phyloP scores from a whole-genome alignment of 2,329 filamentous ascomycete genomes.

The Fusarium cyanostomum region DNA sequence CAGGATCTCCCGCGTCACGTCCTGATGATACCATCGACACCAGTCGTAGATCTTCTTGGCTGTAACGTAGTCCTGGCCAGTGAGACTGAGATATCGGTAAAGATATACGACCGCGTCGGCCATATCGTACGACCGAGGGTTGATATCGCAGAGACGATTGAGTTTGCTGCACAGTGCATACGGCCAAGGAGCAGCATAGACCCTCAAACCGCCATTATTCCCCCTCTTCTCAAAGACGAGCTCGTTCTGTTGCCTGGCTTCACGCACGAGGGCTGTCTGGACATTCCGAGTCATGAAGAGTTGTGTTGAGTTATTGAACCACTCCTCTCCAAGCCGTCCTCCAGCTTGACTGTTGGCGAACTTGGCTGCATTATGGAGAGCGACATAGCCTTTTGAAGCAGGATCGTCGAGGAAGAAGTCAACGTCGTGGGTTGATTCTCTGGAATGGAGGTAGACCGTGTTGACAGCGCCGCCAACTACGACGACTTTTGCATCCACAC shows the following conservation, averaged over 20 bases:
- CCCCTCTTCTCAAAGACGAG: slow-evolving; percentile 32
- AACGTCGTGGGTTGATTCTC: slow-evolving; percentile 34
- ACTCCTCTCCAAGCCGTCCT: slow-evolving; percentile 29
- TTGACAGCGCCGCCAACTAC: slow-evolving; percentile 37
- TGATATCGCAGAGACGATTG: slow-evolving; percentile 29
- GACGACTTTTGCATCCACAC: slow-evolving; percentile 19
- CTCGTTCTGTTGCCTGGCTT: slow-evolving; percentile 23
- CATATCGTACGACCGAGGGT: slow-evolving; percentile 31
- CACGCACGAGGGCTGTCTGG: slow-evolving; percentile 17
- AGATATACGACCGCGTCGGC: slow-evolving; percentile 35
- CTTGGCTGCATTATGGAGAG: slow-evolving; percentile 28
- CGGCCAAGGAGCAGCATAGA: slow-evolving; percentile 35
- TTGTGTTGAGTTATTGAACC: slow-evolving; percentile 39
- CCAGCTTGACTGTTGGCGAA: slow-evolving; percentile 29
- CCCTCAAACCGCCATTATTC: slow-evolving; percentile 22
- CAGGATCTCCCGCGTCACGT: slow-evolving; percentile 20
- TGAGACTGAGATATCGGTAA: slow-evolving; percentile 16
- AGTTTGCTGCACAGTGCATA: slow-evolving; percentile 37
- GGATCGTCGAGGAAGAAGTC: slow-evolving; percentile 33
- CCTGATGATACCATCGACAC: slow-evolving; percentile 31
- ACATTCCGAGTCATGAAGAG: slow-evolving; percentile 27
- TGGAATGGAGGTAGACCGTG: slow-evolving; percentile 30
- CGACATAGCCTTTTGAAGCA: slow-evolving; percentile 13
- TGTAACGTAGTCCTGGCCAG: slow-evolving; percentile 4
- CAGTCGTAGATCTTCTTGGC: slow-evolving; percentile 15